Percentiles rank a stretch among this genome's conserved stretches.
Evolutionary conservation across 805 yeast genomes (phyloP).

Genomic region (Candida tibetensis): DNA sequence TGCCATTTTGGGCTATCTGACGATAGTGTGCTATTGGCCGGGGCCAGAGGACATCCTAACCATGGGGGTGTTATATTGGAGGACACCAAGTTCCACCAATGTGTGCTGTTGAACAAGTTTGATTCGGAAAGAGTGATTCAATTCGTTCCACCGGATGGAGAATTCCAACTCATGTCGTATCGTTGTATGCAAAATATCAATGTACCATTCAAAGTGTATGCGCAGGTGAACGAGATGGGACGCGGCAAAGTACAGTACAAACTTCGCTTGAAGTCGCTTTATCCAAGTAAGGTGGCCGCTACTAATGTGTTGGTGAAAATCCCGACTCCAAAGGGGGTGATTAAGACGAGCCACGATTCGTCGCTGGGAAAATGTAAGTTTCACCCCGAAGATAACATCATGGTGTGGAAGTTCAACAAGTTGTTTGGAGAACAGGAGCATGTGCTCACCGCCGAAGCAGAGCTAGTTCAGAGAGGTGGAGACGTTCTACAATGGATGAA

Average conservation of each 20-base stretch:
- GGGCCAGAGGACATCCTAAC: background rate
- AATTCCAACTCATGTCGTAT: conserved; percentile 79
- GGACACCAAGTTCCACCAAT: conserved; percentile 83
- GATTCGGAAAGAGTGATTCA: conserved; percentile 62
- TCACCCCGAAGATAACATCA: conserved; percentile 59
- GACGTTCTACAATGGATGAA: conserved; percentile 54
- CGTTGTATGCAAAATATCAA: conserved; percentile 47
- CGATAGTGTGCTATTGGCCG: conserved; percentile 22
- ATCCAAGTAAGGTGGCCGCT: conserved; percentile 56
- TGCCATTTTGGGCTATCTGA: conserved; percentile 81
- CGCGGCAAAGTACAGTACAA: conserved; percentile 49
- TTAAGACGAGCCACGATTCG: conserved; percentile 27
- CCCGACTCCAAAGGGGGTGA: conserved; percentile 57
- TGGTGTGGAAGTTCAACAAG: conserved; percentile 70
- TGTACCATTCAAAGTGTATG: conserved; percentile 67
- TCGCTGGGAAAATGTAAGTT: conserved; percentile 69
- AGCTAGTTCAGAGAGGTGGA: conserved; percentile 25
- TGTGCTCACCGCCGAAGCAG: conserved; percentile 51
- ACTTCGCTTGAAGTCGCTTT: conserved; percentile 61
- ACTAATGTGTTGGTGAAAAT: conserved; percentile 60
- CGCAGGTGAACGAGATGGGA: conserved; percentile 48
- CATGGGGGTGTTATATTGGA: conserved; percentile 50
- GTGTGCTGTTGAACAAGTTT: conserved; percentile 71
- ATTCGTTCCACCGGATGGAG: conserved; percentile 86
- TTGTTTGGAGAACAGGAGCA: conserved; percentile 66